phyloP scores from a whole-genome alignment of 2,329 filamentous ascomycete species.

The Calonectria honghensis region DNA sequence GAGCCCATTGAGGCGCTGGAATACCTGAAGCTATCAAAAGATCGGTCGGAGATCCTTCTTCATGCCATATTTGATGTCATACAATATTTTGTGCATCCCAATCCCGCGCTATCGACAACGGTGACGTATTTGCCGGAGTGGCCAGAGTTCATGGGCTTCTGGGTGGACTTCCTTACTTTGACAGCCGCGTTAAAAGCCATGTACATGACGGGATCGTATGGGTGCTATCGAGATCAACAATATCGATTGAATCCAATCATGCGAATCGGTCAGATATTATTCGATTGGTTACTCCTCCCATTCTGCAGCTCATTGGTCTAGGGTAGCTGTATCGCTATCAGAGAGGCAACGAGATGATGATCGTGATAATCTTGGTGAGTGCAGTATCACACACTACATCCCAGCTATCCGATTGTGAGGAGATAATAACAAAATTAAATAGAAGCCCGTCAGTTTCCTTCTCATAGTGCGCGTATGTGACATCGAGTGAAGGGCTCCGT shows the following conservation, averaged over 20 bases:
- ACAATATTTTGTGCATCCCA: not conserved
- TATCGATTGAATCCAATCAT: not conserved
- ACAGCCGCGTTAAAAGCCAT: not conserved
- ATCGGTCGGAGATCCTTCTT: not conserved
- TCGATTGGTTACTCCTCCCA: not conserved
- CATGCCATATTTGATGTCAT: not conserved
- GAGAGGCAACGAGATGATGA: not conserved
- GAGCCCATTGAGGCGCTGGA: not conserved
- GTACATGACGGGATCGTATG: not conserved
- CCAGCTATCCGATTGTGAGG: not conserved
- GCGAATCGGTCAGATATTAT: not conserved
- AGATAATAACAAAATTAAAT: not conserved
- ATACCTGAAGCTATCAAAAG: not conserved
- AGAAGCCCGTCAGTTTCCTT: not conserved
- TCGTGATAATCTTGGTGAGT: not conserved
- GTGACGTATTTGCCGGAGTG: not conserved
- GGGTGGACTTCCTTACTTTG: not conserved
- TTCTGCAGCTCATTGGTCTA: not conserved
- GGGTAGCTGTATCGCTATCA: not conserved
- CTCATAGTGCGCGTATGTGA: not conserved
- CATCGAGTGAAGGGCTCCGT: not conserved
- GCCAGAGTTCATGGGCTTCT: not conserved
- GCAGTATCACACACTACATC: not conserved
- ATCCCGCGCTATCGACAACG: not conserved
- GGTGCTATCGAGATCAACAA: not conserved